Conservation (phyloP, 192 early-diverging fungal species). For the Mortierella antarctica region DNA sequence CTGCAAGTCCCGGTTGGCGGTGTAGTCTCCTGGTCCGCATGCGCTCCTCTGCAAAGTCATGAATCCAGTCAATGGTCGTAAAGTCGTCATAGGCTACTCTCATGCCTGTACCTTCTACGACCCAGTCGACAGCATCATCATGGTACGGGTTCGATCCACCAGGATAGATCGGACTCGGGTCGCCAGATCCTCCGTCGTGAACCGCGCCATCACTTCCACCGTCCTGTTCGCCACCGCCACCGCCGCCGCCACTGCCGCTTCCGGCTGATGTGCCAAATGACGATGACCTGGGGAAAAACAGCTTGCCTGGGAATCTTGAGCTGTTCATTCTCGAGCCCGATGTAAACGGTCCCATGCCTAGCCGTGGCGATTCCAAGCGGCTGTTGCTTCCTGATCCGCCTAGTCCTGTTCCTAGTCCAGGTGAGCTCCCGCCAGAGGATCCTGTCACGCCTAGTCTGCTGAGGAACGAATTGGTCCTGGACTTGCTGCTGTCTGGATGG, state of each 20-base stretch:
- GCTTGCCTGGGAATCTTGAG: conserved; percentile 17
- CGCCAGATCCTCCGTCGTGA: conserved; percentile 3
- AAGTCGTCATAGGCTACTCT: conserved; percentile 67
- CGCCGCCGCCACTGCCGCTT: neutral
- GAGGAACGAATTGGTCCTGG: conserved; percentile 27
- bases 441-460: conserved; percentile 32
- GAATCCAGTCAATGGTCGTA: conserved; percentile 89
- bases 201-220: neutral
- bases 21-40: conserved; percentile 71
- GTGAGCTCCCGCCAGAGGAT: neutral
- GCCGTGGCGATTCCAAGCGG: conserved; percentile 17
- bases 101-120: conserved; percentile 57
- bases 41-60: conserved; percentile 88
- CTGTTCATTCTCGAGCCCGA: conserved; percentile 15
- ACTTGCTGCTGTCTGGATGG: conserved; percentile 19
- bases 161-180: conserved; percentile 37
- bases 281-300: conserved; percentile 24
- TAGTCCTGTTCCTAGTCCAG: neutral
- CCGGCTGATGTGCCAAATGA: conserved; percentile 2
- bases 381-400: neutral
- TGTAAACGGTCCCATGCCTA: conserved; percentile 40
- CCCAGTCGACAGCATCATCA: conserved; percentile 55
- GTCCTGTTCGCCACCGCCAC: neutral
- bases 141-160: conserved; percentile 50
- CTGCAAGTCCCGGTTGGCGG: conserved; percentile 63